Percentiles rank a stretch among this genome's conserved stretches.
Conservation (phyloP, 208 protist species). For the Endotrypanum monterogeii region DNA sequence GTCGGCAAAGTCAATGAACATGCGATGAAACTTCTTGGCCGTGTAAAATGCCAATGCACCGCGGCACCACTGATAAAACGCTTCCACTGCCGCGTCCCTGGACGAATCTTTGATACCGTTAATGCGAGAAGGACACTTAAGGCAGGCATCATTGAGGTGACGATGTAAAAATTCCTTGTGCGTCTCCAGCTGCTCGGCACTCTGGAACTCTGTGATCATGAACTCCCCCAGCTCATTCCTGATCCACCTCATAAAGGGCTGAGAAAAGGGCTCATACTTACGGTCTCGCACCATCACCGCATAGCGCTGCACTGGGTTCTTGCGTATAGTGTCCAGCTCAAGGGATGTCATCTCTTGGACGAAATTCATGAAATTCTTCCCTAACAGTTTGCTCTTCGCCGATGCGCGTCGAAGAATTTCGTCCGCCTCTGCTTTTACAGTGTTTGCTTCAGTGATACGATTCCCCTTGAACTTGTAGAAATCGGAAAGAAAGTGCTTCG, state of each 20-base stretch:
- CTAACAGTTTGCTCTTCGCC: conserved; percentile 85
- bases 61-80: conserved; percentile 87
- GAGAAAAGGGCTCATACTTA: conserved; percentile 74
- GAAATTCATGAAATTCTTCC: conserved; percentile 89
- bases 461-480: conserved; percentile 88
- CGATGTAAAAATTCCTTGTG: conserved; percentile 70
- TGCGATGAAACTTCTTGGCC: conserved; percentile 58
- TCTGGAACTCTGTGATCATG: conserved; percentile 63
- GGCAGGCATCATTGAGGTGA: conserved; percentile 71
- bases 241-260: conserved; percentile 89
- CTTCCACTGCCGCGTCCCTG: conserved; percentile 73
- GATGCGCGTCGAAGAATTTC: conserved; percentile 78
- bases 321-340: conserved; percentile 85
- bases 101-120: conserved; percentile 68
- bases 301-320: conserved; percentile 88
- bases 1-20: conserved; percentile 81
- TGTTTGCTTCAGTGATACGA: conserved; percentile 70
- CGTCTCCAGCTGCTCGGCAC: conserved; percentile 78
- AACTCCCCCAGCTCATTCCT: conserved; percentile 78
- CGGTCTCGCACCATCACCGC: conserved; percentile 75
- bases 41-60: conserved; percentile 82
- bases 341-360: conserved; percentile 89
- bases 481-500: conserved; percentile 87
- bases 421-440: conserved; percentile 77
- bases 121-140: conserved; percentile 56